phyloP scores from a whole-genome alignment of 306 rosid species.

The Cicer yamashitae region DNA sequence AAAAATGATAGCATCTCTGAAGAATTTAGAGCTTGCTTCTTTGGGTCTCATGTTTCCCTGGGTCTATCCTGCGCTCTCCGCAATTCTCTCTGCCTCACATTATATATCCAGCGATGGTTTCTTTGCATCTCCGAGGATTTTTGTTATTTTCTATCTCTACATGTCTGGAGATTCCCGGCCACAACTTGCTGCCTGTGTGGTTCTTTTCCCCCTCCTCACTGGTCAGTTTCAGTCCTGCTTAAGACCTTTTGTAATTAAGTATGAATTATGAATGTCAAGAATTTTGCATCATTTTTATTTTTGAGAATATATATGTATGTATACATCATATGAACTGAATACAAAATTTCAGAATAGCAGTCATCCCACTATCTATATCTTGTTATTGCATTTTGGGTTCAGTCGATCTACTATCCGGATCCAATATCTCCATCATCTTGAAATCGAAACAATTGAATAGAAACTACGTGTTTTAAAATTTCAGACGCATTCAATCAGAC shows the following conservation, averaged over 20 bases:
- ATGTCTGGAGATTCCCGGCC: background rate
- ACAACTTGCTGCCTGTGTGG: background rate
- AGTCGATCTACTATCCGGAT: background rate
- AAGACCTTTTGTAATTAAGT: background rate
- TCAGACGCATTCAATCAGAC: slow-evolving; percentile 10
- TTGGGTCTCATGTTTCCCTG: background rate
- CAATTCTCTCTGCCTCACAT: background rate
- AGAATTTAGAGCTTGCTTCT: slow-evolving; percentile 3
- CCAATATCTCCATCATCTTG: slow-evolving; percentile 11
- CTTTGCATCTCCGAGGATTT: background rate
- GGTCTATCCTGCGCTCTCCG: background rate
- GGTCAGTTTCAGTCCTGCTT: slow-evolving; percentile 2
- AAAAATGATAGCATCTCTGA: background rate
- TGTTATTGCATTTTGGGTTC: background rate
- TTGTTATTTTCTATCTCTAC: background rate
- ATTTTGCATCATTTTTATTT: background rate
- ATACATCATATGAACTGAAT: background rate
- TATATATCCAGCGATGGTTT: background rate
- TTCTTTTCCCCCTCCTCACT: background rate
- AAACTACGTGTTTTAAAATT: slow-evolving; percentile 16
- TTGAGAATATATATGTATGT: background rate
- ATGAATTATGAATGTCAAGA: background rate
- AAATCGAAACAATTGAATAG: slow-evolving; percentile 4
- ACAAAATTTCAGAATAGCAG: background rate
- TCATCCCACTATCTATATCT: background rate